Base-by-base conservation (phyloP, 2,329 filamentous ascomycete species). In the Endocalyx cinctus region DNA sequence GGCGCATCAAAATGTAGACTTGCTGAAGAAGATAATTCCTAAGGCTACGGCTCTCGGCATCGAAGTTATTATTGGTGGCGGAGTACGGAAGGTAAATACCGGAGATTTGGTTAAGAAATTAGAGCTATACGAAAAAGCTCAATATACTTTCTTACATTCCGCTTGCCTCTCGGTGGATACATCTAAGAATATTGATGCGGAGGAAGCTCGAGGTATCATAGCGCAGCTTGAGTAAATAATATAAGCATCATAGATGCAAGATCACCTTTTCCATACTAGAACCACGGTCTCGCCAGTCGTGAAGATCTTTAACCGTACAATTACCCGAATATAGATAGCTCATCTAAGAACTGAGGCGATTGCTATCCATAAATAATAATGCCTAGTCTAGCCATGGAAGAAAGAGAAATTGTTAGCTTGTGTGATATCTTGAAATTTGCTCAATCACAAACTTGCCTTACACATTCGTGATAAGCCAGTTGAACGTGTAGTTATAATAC, bases 11-110 rank as follows among this genome's bases (percentile, higher is more conserved):
- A 70, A 77, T 37, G 17, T 62, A 11, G 45, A 44, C 2, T 46
- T 41, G 12, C 48, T 78, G 26, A 46, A 43, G 12, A 37, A 29
- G 5, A 57, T 77, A 17, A 56, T 64, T 4, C 32, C 37, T 2
- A 45, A 38, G 15, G 52, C 52, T 1, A 43, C 38, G 16, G 12
- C 32, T 2, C 43, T 42, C 0, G 38, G 44, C 13, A 46, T 75
- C 2, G 64, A 77, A 47, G 52, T 77, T 28, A 62, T 77, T 11
- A 58, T 73, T 4, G 72, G 72, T 0, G 74, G 74, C 1, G 72
- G 73, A 2, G 59, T 75, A 13, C 58, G 70, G 27, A 60, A 54
- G 27, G 36, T 35, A n/a, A 72, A 70, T 35, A 49, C 67, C 6
- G 20, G 14, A 6, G 32, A 37, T 3, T 33, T 67, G 7, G 47